Evolutionary conservation across 2,329 filamentous ascomycete genomes (phyloP), one percentile per base, ranked within the genome.

Genomic region (Xylaria sp.): DNA sequence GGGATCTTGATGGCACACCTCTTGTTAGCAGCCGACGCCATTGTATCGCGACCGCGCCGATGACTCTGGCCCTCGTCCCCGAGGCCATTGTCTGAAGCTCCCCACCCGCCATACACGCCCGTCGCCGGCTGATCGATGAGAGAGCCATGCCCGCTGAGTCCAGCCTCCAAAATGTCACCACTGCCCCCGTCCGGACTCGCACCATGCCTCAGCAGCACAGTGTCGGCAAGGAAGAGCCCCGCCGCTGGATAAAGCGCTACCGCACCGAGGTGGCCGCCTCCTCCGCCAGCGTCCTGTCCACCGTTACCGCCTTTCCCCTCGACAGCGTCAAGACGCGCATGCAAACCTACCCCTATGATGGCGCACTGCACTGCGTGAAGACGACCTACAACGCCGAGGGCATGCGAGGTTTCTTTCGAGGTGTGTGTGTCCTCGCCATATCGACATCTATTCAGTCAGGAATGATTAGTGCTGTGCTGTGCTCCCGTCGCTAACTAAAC

Each of bases 251-350:
- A 76, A 94, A 93, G 83, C 87, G 87, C 74, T 95, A 96, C 81
- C 88, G 92, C 73, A 94, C 91, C 58, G 92, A 95, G 82, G 89
- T 96, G 73, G 89, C 92, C 70, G 93, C 93, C 54, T 92, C 90
- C 81, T 85, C 89, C 48, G 92, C 91, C 78, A 94, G 91, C 80
- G 86, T 94, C 73, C 85, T 95, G 66, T 94, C 92, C 46, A 96
- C 93, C 51, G 87, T 94, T 77, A 86, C 88, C 73, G 91, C 93
- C n/a, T 97, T 95, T 78, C 93, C 93, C 25, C 88, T 97, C 74
- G 93, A 97, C 80, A 95, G 93, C 76, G 91, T 95, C 79, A 97
- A 97, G 85, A 94, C 92, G 65, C 92, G 93, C 77, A 93, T 96
- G 89, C 93, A 97, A 84, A 92, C 92, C 73, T 95, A 96, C 81